A percentile compares a stretch with the other conserved stretches of the same genome.
These are phyloP conservation scores for Phyllosticta capitalensis DNA, from an alignment of 2,329 filamentous ascomycete species.

Conservation along the genomic window DNA sequence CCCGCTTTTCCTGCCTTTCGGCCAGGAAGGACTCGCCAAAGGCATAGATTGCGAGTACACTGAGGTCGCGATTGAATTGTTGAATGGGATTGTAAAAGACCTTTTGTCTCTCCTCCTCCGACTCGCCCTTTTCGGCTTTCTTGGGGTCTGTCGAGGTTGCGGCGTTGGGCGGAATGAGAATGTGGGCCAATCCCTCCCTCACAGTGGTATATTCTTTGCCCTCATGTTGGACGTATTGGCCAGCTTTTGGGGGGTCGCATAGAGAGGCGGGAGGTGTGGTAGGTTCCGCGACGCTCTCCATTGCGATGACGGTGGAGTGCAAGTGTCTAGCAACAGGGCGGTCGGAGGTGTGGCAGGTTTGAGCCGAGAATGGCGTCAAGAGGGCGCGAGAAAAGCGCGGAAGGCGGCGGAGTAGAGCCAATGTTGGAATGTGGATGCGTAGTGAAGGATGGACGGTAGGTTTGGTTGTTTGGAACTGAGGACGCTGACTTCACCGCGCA, in stretches of 20 bases:
- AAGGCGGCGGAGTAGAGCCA: neutral
- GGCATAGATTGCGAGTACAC: slow-evolving; percentile 81
- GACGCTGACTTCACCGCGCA: neutral
- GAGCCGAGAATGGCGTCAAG: neutral
- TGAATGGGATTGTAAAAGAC: slow-evolving; percentile 99
- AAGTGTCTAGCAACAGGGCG: neutral
- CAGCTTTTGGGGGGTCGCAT: slow-evolving; percentile 20
- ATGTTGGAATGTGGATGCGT: neutral
- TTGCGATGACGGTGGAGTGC: neutral
- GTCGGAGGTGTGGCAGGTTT: neutral
- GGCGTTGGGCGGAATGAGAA: slow-evolving; percentile 50
- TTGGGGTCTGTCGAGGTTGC: slow-evolving; percentile 39
- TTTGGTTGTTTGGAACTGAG: neutral
- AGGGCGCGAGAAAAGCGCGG: neutral
- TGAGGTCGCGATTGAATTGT: slow-evolving; percentile 95
- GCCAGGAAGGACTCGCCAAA: slow-evolving; percentile 62
- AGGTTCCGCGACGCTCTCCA: neutral
- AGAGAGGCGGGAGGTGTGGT: slow-evolving; percentile 14
- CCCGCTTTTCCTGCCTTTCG: slow-evolving; percentile 34
- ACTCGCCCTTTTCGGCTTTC: slow-evolving; percentile 27
- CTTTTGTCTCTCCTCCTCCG: slow-evolving; percentile 52
- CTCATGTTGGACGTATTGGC: slow-evolving; percentile 32
- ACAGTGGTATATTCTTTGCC: slow-evolving; percentile 50
- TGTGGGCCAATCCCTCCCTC: slow-evolving; percentile 58
- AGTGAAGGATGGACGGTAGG: neutral